Evolutionary conservation across 495 filamentous ascomycete species (phyloP), one percentile per base, ranked within the genome.

Genomic region (Aspergillus asperescens): DNA sequence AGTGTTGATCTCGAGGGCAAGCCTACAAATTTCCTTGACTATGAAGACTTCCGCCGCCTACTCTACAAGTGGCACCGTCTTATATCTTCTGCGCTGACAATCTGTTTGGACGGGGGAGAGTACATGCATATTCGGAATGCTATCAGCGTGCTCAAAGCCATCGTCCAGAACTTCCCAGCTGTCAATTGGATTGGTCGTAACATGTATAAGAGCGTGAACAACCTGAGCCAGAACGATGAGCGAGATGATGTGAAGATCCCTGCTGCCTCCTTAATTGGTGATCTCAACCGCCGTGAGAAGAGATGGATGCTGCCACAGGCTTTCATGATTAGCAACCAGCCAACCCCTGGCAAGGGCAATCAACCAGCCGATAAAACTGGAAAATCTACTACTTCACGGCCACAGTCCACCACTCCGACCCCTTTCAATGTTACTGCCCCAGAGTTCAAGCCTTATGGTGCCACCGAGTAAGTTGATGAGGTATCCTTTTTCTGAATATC

Each of bases 91-190:
- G 88, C 90, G 2, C 67, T 99, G 37, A 88, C 88, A 59, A 77
- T 73, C 16, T 96, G 91, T 66, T 76, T 97, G 22, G 77, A 79
- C 13, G 81, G 83, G 10, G 82, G 78, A 54, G 91, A 99, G 64
- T 99, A 93, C 78, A 97, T 96, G 90, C 90, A 96, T 65, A 95
- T 97, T 62, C 82, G 89, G 10, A 99, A 99, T 63, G 88, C 90
- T 27, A 94, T 96, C 57, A 90, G 84, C 50, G 72, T 97, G n/a
- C 75, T 96, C 47, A 95, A 93, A 63, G 78, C 81, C 6, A 76
- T 94, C 32, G 77, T 85, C 27, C 80, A 86, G 24, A 75, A 82
- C 59, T 97, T 94, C 78, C 94, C 94, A 20, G 81, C 81, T 12
- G 82, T 97, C 38, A 91, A 93, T 59, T 91, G 87, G 74, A 89